Percentiles rank a stretch among this genome's conserved stretches.
Evolutionary conservation across 805 yeast species (phyloP).

Genomic region (Kockiozyma suomiensis): DNA sequence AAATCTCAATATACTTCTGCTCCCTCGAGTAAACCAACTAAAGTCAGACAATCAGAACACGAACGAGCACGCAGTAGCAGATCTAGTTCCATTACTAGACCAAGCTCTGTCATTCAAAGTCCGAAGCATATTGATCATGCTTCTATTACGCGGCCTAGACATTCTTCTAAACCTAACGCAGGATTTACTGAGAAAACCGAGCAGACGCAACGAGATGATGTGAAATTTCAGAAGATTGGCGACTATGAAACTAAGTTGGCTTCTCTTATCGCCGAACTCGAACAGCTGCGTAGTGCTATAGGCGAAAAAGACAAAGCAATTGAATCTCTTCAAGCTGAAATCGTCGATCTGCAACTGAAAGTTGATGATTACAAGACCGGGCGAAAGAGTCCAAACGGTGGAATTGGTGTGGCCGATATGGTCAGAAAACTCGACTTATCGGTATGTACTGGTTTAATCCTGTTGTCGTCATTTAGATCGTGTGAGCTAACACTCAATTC

Average conservation of each 20-base stretch:
- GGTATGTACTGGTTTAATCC: background rate
- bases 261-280: background rate
- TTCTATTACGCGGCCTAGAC: too few relatives aligned
- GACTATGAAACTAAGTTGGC: background rate
- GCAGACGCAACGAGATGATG: background rate
- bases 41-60: too few relatives aligned
- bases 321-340: background rate
- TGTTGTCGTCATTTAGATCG: background rate
- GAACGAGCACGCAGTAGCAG: too few relatives aligned
- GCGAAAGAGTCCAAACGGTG: background rate
- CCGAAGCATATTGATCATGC: too few relatives aligned
- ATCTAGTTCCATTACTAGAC: too few relatives aligned
- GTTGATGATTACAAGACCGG: background rate
- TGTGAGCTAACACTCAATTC: background rate
- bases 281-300: background rate
- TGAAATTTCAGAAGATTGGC: background rate
- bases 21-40: too few relatives aligned
- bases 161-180: too few relatives aligned
- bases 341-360: background rate
- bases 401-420: background rate
- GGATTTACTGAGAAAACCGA: too few relatives aligned
- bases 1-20: background rate
- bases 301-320: background rate
- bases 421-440: background rate
- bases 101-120: too few relatives aligned